These are phyloP conservation scores for Boletus rex-veris DNA, from an alignment of 768 basidiomycete species.

Conservation along the genomic window DNA sequence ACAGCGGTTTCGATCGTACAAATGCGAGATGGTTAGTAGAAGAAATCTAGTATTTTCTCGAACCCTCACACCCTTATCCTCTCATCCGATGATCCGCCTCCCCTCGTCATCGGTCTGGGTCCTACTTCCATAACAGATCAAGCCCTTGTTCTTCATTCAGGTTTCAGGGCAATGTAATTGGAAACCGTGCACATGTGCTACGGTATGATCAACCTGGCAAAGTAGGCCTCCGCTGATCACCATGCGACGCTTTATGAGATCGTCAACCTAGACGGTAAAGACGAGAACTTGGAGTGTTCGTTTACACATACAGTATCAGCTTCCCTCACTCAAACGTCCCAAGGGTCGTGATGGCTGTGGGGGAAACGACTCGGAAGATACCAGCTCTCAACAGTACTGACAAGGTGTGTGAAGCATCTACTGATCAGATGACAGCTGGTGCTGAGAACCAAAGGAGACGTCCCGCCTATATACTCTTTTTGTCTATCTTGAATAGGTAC, in stretches of 20 bases:
- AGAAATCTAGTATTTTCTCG: not conserved
- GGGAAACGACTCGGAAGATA: not conserved
- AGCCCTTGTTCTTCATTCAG: not conserved
- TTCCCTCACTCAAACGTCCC: not conserved
- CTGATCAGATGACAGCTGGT: not conserved
- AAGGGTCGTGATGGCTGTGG: not conserved
- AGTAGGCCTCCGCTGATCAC: not conserved
- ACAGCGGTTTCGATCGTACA: not conserved
- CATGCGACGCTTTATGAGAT: not conserved
- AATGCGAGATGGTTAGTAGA: not conserved
- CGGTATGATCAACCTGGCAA: not conserved
- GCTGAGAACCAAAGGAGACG: not conserved
- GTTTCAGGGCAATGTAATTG: not conserved
- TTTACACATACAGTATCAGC: not conserved
- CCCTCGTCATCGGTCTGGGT: not conserved
- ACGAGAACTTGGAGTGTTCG: not conserved
- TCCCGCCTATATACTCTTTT: slow-evolving; percentile 1
- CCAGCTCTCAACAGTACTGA: not conserved
- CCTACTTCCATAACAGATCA: not conserved
- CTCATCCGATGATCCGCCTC: not conserved
- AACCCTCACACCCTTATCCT: too few relatives aligned
- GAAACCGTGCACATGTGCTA: not conserved
- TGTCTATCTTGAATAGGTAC: not conserved
- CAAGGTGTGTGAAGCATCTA: slow-evolving; percentile 5
- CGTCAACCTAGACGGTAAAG: not conserved